phyloP scores from a whole-genome alignment of 2,329 filamentous ascomycete genomes.

The Teratosphaeriaceae sp. region DNA sequence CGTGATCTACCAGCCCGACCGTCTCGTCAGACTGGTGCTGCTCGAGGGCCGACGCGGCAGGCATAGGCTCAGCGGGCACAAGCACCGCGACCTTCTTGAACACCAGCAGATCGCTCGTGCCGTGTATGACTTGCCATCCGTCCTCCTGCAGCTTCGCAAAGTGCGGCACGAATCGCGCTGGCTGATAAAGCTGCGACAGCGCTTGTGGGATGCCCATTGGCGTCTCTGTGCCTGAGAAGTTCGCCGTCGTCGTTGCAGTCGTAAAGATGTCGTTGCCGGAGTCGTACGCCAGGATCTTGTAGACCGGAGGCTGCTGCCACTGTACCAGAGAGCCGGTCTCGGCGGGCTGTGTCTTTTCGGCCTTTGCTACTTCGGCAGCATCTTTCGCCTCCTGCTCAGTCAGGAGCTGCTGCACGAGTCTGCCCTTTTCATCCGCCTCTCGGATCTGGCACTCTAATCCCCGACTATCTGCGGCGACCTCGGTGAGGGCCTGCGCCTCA shows the following conservation, averaged over 20 bases:
- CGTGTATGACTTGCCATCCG: slow-evolving; percentile 62
- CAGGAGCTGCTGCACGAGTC: slow-evolving; percentile 1
- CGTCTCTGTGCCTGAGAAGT: slow-evolving; percentile 46
- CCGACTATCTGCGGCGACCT: too few relatives aligned
- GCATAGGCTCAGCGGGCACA: too few relatives aligned
- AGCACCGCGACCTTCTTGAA: slow-evolving; percentile 52
- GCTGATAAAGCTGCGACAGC: slow-evolving; percentile 54
- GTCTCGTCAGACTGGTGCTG: slow-evolving; percentile 16
- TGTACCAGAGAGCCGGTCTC: slow-evolving; percentile 3
- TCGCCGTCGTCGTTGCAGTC: slow-evolving; percentile 50
- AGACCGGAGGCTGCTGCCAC: slow-evolving; percentile 37
- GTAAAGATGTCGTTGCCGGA: slow-evolving; percentile 51
- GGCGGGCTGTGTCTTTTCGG: background rate
- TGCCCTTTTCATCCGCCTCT: slow-evolving; percentile 5
- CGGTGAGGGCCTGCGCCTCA: slow-evolving; percentile 5
- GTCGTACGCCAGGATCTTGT: slow-evolving; percentile 63
- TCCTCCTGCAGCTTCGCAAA: slow-evolving; percentile 52
- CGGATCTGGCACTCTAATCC: too few relatives aligned
- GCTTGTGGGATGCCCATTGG: slow-evolving; percentile 54
- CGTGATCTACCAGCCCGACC: slow-evolving; percentile 16
- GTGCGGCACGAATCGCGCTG: slow-evolving; percentile 59
- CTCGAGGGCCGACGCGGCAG: too few relatives aligned
- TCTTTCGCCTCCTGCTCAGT: background rate
- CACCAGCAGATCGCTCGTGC: slow-evolving; percentile 56
- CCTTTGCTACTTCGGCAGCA: background rate